Evolutionary conservation across 176 grass and related monocot species (phyloP).

Genomic region (Areca catechu): DNA sequence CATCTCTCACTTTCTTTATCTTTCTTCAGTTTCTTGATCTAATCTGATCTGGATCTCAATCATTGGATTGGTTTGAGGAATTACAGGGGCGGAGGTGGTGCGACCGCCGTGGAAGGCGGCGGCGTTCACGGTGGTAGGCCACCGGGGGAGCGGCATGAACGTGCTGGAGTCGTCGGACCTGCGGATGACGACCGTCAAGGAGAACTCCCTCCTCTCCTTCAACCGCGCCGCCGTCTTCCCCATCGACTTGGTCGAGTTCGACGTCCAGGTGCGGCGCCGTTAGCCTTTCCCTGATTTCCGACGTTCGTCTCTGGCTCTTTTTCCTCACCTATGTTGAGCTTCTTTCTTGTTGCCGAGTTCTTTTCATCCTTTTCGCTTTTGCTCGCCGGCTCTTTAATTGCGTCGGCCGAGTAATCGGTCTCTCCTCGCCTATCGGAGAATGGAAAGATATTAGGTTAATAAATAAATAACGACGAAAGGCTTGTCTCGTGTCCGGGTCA

Average conservation of each 20-base stretch:
- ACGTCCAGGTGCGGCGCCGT: conserved; percentile 55
- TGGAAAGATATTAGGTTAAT: no score
- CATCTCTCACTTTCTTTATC: no score
- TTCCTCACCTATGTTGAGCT: no score
- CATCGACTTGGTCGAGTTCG: conserved; percentile 88
- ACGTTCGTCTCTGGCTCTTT: not conserved
- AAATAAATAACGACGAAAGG: no score
- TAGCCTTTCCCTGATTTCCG: conserved; percentile 13
- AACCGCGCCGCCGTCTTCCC: conserved; percentile 68
- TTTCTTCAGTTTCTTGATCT: no score
- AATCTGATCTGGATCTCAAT: no score
- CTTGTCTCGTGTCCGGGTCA: no score
- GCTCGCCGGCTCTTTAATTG: no score
- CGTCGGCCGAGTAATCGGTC: no score
- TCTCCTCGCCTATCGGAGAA: no score
- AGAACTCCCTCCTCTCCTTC: conserved; percentile 85
- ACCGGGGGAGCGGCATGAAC: conserved; percentile 97
- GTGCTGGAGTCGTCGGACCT: conserved; percentile 56
- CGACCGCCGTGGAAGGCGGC: conserved; percentile 7
- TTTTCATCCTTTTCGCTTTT: no score
- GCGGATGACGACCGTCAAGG: conserved; percentile 64
- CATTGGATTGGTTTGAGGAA: not conserved
- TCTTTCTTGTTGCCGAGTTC: no score
- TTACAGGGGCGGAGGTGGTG: not conserved
- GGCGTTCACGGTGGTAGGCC: conserved; percentile 57